Conservation (phyloP, 164 flowering plant genomes). For the Stephania yunnanensis region DNA sequence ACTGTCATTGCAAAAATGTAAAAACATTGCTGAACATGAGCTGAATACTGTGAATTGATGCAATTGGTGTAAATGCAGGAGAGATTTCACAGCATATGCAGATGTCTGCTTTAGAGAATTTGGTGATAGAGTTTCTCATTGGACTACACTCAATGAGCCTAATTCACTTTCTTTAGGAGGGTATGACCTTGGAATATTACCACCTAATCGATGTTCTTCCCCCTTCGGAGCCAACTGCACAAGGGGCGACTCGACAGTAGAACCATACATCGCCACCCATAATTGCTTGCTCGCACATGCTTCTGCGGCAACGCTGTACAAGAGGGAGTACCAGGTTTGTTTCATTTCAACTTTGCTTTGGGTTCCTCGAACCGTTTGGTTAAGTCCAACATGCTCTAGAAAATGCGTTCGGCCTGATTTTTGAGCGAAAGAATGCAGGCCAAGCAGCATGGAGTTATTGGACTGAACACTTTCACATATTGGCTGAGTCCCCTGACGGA, state of each 20-base stretch:
- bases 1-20: not conserved
- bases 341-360: not conserved
- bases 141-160: constrained; percentile 74
- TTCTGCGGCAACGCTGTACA: constrained; percentile 50
- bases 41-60: not conserved
- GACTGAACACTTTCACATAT: not conserved
- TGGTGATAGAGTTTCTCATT: constrained; percentile 61
- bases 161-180: constrained; percentile 36
- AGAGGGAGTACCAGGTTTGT: constrained; percentile 53
- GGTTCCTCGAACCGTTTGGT: not conserved
- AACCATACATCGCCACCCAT: constrained; percentile 60
- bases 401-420: not conserved
- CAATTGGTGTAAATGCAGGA: constrained; percentile 22
- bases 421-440: not conserved
- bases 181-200: constrained; percentile 40
- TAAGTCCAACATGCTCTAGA: not conserved
- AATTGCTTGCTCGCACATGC: constrained; percentile 68
- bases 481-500: not conserved
- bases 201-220: constrained; percentile 54
- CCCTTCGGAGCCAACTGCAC: constrained; percentile 38
- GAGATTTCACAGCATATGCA: constrained; percentile 60
- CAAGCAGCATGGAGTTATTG: not conserved
- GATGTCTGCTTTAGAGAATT: constrained; percentile 70
- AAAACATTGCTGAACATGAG: not conserved
- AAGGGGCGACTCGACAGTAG: constrained; percentile 55